Percentiles rank a stretch among this genome's conserved stretches.
These are phyloP conservation scores for Avena insularis DNA, from an alignment of 176 grass and related monocot genomes.

Conservation along the genomic window DNA sequence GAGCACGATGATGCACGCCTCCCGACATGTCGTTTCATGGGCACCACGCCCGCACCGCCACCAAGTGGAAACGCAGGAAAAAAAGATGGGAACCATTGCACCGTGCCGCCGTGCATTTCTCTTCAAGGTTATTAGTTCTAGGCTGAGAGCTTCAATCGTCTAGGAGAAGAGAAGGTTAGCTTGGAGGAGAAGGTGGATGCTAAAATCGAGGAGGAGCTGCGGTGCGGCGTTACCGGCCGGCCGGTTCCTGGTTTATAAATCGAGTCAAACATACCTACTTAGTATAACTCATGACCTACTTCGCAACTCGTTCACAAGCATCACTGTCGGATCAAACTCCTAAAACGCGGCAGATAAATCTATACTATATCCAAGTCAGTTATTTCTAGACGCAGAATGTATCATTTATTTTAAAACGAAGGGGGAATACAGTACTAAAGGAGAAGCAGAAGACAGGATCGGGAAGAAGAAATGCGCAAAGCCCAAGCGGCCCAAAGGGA, in stretches of 20 bases:
- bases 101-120: neutral
- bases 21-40: neutral
- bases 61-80: neutral
- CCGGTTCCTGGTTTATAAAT: neutral
- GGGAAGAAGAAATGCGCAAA: too few relatives aligned
- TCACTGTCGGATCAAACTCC: too few relatives aligned
- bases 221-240: neutral
- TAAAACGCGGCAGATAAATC: too few relatives aligned
- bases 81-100: neutral
- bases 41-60: neutral
- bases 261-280: neutral
- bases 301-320: neutral
- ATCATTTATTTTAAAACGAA: too few relatives aligned
- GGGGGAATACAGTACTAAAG: too few relatives aligned
- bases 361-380: too few relatives aligned
- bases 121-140: neutral
- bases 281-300: neutral
- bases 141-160: neutral
- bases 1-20: neutral
- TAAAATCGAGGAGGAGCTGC: neutral
- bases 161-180: neutral
- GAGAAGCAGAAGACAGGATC: too few relatives aligned
- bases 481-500: too few relatives aligned
- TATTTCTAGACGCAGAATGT: too few relatives aligned
- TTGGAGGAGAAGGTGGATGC: neutral